Evolutionary conservation across 306 rosid genomes (phyloP).

Genomic region (Rosa rugosa): DNA sequence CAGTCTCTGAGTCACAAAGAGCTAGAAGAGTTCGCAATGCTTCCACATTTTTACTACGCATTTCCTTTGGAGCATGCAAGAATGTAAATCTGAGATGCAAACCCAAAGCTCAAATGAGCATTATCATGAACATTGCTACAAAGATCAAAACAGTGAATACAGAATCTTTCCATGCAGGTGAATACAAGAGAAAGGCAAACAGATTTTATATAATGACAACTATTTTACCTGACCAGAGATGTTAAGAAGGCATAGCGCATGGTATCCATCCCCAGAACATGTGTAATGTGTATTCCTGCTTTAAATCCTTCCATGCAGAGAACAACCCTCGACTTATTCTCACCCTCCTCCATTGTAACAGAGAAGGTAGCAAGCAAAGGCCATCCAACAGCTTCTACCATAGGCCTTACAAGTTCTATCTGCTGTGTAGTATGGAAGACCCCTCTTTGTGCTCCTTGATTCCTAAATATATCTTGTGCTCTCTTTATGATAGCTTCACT

Average conservation of each 20-base stretch:
- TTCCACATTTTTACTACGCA: slow-evolving; percentile 98
- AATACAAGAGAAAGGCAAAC: not conserved
- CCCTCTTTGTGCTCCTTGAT: slow-evolving; percentile 79
- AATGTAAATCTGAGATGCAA: slow-evolving; percentile 80
- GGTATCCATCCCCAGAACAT: slow-evolving; percentile 97
- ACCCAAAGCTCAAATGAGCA: slow-evolving; percentile 31
- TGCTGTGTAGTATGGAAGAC: slow-evolving; percentile 88
- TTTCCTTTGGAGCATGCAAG: slow-evolving; percentile 99
- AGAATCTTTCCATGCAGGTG: slow-evolving; percentile 7
- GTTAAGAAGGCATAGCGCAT: slow-evolving; percentile 99
- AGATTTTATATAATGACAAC: not conserved
- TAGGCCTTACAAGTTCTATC: slow-evolving; percentile 98
- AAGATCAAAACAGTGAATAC: slow-evolving; percentile 20
- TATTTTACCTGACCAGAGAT: slow-evolving; percentile 81
- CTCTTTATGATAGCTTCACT: slow-evolving; percentile 92
- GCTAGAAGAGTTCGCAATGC: slow-evolving; percentile 79
- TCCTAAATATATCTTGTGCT: slow-evolving; percentile 89
- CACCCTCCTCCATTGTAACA: slow-evolving; percentile 99
- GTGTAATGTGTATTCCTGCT: slow-evolving; percentile 93
- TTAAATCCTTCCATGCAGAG: slow-evolving; percentile 97
- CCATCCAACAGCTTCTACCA: slow-evolving; percentile 99
- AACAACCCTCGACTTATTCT: slow-evolving; percentile 85
- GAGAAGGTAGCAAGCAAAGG: slow-evolving; percentile 98
- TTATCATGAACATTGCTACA: slow-evolving; percentile 19
- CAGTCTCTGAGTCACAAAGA: slow-evolving; percentile 76